These are phyloP conservation scores for Coniferiporia weirii DNA, from an alignment of 1,284 basidiomycete species.

Conservation along the genomic window DNA sequence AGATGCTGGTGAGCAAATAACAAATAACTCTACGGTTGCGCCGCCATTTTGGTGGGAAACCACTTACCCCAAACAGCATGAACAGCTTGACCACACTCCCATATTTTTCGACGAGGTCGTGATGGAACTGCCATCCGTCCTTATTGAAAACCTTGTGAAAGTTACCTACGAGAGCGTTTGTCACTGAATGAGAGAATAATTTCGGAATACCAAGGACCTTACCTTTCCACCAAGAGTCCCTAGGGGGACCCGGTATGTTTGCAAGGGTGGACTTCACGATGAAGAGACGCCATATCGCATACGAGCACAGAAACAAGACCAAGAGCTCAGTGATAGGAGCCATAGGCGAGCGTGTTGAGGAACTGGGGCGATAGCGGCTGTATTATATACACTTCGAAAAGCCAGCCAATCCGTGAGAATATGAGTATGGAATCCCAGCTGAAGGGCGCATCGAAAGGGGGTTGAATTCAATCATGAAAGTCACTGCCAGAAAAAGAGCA, in stretches of 20 bases:
- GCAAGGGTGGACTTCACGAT: conserved; percentile 1
- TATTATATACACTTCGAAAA: too few species aligned
- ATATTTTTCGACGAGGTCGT: conserved; percentile 23
- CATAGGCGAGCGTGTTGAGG: too few species aligned
- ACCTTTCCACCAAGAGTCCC: conserved; percentile 15
- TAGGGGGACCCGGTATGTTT: conserved; percentile 13
- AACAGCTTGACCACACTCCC: conserved; percentile 32
- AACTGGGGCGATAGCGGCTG: too few species aligned
- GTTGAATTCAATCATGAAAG: too few species aligned
- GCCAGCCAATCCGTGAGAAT: too few species aligned
- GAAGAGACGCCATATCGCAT: conserved; percentile 3
- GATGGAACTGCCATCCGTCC: conserved; percentile 18
- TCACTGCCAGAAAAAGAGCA: too few species aligned
- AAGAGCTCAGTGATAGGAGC: too few species aligned
- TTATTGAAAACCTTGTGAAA: conserved; percentile 14
- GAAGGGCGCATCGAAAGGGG: too few species aligned
- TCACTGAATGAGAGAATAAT: too few species aligned
- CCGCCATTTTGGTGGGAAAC: background rate
- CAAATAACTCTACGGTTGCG: background rate
- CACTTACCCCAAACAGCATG: conserved; percentile 32
- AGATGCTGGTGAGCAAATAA: background rate
- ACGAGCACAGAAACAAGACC: background rate
- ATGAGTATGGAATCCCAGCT: too few species aligned
- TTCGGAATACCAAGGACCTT: too few species aligned
- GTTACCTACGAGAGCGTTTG: conserved; percentile 2